phyloP scores from a whole-genome alignment of 179 eudicot species.

The Kewa caespitosa region DNA sequence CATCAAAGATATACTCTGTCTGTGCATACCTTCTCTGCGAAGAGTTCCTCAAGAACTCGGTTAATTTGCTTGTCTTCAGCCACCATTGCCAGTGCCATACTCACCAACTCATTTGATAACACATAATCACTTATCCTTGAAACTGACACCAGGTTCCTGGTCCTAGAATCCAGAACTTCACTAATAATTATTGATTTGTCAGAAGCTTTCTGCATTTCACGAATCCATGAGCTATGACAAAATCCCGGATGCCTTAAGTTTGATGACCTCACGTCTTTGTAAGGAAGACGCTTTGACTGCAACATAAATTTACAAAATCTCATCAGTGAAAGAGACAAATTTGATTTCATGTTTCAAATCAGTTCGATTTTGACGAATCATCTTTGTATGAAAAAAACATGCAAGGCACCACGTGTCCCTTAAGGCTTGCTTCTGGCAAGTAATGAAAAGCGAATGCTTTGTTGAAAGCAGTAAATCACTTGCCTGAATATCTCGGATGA shows the following conservation, averaged over 20 bases:
- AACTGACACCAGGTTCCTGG: conserved; percentile 82
- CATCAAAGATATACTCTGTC: not conserved
- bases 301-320: conserved; percentile 3
- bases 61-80: conserved; percentile 96
- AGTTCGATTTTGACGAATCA: too few species aligned
- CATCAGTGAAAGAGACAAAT: not conserved
- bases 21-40: conserved; percentile 82
- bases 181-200: conserved; percentile 83
- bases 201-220: conserved; percentile 90
- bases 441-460: not conserved
- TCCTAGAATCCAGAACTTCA: conserved; percentile 86
- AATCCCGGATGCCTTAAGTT: conserved; percentile 49
- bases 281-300: conserved; percentile 85
- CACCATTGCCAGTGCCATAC: conserved; percentile 97
- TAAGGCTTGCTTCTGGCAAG: not conserved
- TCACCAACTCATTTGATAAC: conserved; percentile 89
- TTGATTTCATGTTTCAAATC: too few species aligned
- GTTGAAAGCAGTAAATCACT: not conserved
- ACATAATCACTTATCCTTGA: conserved; percentile 93
- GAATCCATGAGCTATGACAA: conserved; percentile 79
- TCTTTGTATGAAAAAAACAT: too few species aligned
- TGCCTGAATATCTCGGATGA: conserved; percentile 92
- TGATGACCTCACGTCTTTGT: conserved; percentile 43
- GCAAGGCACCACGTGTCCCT: not conserved
- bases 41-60: conserved; percentile 86